A percentile compares a stretch with the other conserved stretches of the same genome.
Conservation (phyloP, 257 asterid genomes). For the Anisodus acutangulus region DNA sequence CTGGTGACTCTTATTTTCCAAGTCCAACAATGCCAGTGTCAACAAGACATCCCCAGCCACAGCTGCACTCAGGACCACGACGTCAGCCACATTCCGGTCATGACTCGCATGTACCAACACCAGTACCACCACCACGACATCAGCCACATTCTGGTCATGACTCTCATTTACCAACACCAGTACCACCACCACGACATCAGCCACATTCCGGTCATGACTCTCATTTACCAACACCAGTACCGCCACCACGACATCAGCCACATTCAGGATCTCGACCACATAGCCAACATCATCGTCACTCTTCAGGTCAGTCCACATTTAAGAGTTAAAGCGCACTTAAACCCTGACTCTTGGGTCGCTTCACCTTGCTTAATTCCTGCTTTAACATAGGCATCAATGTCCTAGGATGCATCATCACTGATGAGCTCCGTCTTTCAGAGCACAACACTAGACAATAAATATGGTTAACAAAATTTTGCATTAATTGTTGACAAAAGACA, state of each 20-base stretch:
- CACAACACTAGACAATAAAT: no score
- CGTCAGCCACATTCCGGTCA: not conserved
- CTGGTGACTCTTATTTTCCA: conserved; percentile 13
- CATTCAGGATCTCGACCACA: conserved; percentile 27
- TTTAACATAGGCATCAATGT: not conserved
- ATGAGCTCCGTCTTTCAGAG: no score
- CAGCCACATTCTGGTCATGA: conserved; percentile 5
- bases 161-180: conserved; percentile 28
- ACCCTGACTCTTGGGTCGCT: not conserved
- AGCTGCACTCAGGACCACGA: not conserved
- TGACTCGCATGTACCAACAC: conserved; percentile 25
- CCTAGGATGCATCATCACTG: not conserved
- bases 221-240: no score
- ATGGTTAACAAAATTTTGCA: not conserved
- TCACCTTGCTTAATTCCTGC: not conserved
- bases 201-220: not conserved
- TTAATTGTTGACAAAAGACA: not conserved
- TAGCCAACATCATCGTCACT: conserved; percentile 20
- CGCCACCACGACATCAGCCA: no score
- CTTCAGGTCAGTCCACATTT: conserved; percentile 22
- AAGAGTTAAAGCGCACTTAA: not conserved
- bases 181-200: not conserved
- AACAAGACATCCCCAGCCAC: conserved; percentile 21
- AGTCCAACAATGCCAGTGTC: conserved; percentile 21
- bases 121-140: conserved; percentile 2